A percentile compares a stretch with the other conserved stretches of the same genome.
These are phyloP conservation scores for Persicaria maculosa DNA, from an alignment of 148 eudicot species.

Conservation along the genomic window DNA sequence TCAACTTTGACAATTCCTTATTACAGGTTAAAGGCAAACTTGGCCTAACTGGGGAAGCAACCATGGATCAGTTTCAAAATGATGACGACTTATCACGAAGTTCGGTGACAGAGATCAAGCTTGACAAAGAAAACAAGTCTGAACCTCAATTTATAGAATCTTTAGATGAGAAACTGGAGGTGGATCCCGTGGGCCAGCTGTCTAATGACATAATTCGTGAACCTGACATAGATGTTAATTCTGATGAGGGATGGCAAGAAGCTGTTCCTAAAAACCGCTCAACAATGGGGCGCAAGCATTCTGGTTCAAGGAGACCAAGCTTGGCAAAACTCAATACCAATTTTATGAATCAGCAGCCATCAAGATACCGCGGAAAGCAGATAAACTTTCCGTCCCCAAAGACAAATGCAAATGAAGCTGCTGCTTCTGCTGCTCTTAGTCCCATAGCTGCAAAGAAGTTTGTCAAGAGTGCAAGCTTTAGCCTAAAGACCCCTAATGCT, in stretches of 20 bases:
- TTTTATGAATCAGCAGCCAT: slow-evolving; percentile 39
- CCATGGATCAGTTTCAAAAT: slow-evolving; percentile 36
- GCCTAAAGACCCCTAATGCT: slow-evolving; percentile 37
- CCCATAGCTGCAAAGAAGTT: slow-evolving; percentile 42
- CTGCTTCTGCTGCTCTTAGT: slow-evolving; percentile 29
- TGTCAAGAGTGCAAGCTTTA: slow-evolving; percentile 55
- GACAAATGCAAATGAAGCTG: slow-evolving; percentile 35
- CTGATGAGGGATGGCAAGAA: slow-evolving; percentile 99
- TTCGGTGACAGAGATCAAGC: slow-evolving; percentile 32
- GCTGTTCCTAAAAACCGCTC: slow-evolving; percentile 84
- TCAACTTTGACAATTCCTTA: slow-evolving; percentile 15
- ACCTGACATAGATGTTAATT: slow-evolving; percentile 36
- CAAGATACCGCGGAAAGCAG: slow-evolving; percentile 45
- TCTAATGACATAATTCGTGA: slow-evolving; percentile 29
- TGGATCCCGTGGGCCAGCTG: slow-evolving; percentile 18
- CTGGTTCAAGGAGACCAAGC: slow-evolving; percentile 57
- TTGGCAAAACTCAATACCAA: slow-evolving; percentile 75
- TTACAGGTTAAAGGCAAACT: slow-evolving; percentile 65
- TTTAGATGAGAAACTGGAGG: slow-evolving; percentile 28
- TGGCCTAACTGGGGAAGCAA: slow-evolving; percentile 39
- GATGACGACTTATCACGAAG: slow-evolving; percentile 40
- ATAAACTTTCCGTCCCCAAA: slow-evolving; percentile 53
- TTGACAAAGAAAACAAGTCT: slow-evolving; percentile 63
- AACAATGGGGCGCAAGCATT: slow-evolving; percentile 48
- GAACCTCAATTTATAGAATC: slow-evolving; percentile 36